These are phyloP conservation scores for Malus fusca DNA, from an alignment of 306 rosid species.

Conservation along the genomic window DNA sequence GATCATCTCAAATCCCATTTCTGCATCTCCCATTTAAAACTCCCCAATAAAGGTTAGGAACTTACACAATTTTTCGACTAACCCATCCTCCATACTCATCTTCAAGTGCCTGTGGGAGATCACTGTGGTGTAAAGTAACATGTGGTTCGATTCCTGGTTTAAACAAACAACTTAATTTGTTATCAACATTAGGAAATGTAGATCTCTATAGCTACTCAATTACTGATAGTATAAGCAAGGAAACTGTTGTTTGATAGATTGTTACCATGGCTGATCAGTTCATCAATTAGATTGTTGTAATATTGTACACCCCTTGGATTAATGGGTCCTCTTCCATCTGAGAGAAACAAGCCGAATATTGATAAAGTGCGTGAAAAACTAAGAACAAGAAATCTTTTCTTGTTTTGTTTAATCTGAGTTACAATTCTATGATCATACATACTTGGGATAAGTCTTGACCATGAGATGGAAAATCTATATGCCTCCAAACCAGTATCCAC, in stretches of 20 bases:
- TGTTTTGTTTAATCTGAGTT: too few relatives aligned
- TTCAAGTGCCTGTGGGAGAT: slow-evolving; percentile 69
- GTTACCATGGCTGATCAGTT: slow-evolving; percentile 48
- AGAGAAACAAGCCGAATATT: too few relatives aligned
- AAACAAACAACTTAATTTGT: background rate
- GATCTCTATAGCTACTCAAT: background rate
- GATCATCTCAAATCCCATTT: too few relatives aligned
- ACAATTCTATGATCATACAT: background rate
- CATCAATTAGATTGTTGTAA: slow-evolving; percentile 71
- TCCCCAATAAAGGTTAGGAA: background rate
- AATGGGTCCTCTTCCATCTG: slow-evolving; percentile 63
- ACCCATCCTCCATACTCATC: slow-evolving; percentile 86
- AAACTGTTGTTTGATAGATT: background rate
- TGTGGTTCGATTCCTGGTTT: slow-evolving; percentile 69
- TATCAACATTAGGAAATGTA: too few relatives aligned
- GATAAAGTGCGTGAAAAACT: too few relatives aligned
- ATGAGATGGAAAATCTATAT: slow-evolving; percentile 79
- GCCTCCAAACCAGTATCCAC: slow-evolving; percentile 66
- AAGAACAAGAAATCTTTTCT: too few relatives aligned
- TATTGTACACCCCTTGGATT: slow-evolving; percentile 65
- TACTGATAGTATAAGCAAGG: too few relatives aligned
- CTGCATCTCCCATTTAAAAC: too few relatives aligned
- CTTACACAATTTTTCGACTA: slow-evolving; percentile 47
- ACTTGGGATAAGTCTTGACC: slow-evolving; percentile 87
- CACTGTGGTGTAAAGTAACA: slow-evolving; percentile 46